A percentile compares a stretch with the other conserved stretches of the same genome.
Conservation (phyloP, 2,329 filamentous ascomycete genomes). For the Magnaporthiopsis rhizophila region DNA sequence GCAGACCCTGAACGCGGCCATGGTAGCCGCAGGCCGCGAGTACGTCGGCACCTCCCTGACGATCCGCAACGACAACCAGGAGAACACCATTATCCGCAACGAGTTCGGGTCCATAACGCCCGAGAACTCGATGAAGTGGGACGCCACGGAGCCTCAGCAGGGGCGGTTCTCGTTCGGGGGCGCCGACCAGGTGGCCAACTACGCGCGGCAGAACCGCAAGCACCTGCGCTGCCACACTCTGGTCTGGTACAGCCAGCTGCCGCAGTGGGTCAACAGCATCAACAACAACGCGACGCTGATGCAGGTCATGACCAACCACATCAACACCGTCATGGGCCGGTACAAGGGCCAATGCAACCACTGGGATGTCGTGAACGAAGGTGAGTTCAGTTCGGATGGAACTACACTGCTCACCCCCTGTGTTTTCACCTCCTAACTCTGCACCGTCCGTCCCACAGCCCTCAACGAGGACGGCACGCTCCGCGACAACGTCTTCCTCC, state of each 20-base stretch:
- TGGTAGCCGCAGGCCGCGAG: conserved; percentile 19
- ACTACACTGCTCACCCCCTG: no score
- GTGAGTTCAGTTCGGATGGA: not conserved
- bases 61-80: conserved; percentile 40
- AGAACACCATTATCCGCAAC: conserved; percentile 38
- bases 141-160: conserved; percentile 45
- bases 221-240: conserved; percentile 48
- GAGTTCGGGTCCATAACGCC: conserved; percentile 51
- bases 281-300: conserved; percentile 43
- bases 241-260: conserved; percentile 38
- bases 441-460: conserved; percentile 9
- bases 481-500: conserved; percentile 36
- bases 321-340: conserved; percentile 46
- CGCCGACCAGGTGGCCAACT: conserved; percentile 37
- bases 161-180: conserved; percentile 46
- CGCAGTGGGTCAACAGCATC: conserved; percentile 43
- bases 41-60: conserved; percentile 54
- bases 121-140: conserved; percentile 45
- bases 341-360: conserved; percentile 42
- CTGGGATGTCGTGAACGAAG: conserved; percentile 50
- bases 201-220: conserved; percentile 30
- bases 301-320: conserved; percentile 50
- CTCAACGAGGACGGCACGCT: conserved; percentile 42
- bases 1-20: conserved; percentile 17
- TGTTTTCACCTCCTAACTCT: not conserved